Percentiles rank a stretch among this genome's conserved stretches.
These are phyloP conservation scores for Fusarium coicis DNA, from an alignment of 2,329 filamentous ascomycete species.

Conservation along the genomic window DNA sequence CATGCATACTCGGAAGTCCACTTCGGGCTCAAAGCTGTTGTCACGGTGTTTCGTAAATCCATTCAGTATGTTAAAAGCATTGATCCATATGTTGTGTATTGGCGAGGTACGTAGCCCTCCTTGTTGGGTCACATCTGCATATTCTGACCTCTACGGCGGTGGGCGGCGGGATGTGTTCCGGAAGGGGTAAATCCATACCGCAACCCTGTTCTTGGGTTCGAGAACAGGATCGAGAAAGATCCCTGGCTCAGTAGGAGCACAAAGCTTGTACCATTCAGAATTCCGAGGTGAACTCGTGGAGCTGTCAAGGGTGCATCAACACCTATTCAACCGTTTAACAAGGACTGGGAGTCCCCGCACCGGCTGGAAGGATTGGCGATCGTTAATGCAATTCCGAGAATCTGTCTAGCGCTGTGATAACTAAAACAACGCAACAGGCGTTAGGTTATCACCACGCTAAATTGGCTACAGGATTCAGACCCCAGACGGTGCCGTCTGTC, in stretches of 20 bases:
- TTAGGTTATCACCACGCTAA: constrained; percentile 41
- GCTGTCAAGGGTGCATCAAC: constrained; percentile 7
- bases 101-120: not conserved
- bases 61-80: not conserved
- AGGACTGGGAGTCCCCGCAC: constrained; percentile 36
- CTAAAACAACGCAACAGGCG: constrained; percentile 40
- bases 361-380: constrained; percentile 37
- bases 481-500: constrained; percentile 11
- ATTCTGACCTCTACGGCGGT: constrained; percentile 11
- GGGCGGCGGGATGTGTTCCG: constrained; percentile 21
- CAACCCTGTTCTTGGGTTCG: constrained; percentile 15
- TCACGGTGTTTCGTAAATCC: not conserved
- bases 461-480: constrained; percentile 26
- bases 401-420: constrained; percentile 46
- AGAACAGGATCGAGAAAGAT: constrained; percentile 37
- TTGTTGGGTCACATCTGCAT: constrained; percentile 6
- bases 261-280: constrained; percentile 14
- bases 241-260: constrained; percentile 21
- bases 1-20: not conserved
- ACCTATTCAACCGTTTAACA: constrained; percentile 25
- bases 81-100: not conserved
- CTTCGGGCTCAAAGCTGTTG: not conserved
- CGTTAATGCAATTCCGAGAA: constrained; percentile 42
- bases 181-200: constrained; percentile 7
- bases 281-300: constrained; percentile 28